Conservation (phyloP, 495 filamentous ascomycete genomes). For the Hyaloscypha variabilis region DNA sequence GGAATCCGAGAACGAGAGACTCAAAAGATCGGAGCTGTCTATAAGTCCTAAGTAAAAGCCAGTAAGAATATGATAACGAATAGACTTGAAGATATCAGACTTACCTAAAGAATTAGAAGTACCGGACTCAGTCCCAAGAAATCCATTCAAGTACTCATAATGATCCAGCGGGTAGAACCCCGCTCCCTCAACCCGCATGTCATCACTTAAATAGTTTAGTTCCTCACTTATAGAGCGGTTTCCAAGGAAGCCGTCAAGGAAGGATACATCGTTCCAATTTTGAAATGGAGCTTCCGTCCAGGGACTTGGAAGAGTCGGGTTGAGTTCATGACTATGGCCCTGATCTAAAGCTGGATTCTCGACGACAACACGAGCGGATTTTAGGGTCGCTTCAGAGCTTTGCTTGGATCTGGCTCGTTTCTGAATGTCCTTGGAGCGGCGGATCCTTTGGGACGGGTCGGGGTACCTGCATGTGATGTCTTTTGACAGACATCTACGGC, state of each 20-base stretch:
- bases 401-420: not conserved
- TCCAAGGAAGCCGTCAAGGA: not conserved
- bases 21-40: not conserved
- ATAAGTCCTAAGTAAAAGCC: not conserved
- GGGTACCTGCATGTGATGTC: constrained; percentile 1
- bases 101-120: not conserved
- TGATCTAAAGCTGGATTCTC: not conserved
- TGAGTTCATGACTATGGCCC: not conserved
- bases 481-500: not conserved
- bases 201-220: not conserved
- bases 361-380: not conserved
- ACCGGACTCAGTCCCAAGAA: not conserved
- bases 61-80: not conserved
- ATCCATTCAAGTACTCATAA: not conserved
- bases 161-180: not conserved
- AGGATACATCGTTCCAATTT: not conserved
- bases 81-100: not conserved
- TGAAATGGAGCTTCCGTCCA: not conserved
- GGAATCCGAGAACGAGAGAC: not conserved
- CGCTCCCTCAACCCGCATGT: not conserved
- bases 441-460: not conserved
- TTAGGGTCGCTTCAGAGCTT: not conserved
- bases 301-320: not conserved
- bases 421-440: too few relatives aligned
- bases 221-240: not conserved